These are phyloP conservation scores for Fagus crenata DNA, from an alignment of 306 rosid species.

Conservation along the genomic window DNA sequence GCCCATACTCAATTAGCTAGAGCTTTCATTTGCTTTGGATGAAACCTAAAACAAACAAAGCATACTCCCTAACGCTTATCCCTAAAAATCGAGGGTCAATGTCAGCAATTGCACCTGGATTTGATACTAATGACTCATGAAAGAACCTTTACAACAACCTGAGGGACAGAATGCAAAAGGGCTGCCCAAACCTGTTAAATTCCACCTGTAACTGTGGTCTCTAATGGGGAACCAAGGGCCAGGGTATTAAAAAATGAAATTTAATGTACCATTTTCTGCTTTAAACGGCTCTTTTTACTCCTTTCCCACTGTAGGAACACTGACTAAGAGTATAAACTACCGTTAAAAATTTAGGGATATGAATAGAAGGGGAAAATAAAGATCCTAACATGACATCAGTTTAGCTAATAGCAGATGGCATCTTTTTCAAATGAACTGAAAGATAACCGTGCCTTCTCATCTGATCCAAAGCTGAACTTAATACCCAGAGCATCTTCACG, in stretches of 20 bases:
- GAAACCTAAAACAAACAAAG: no score
- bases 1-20: no score
- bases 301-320: neutral
- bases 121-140: neutral
- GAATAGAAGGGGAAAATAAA: neutral
- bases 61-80: no score
- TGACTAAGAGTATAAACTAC: neutral
- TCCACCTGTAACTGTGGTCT: neutral
- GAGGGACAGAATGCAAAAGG: neutral
- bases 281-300: neutral
- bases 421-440: constrained; percentile 54
- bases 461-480: constrained; percentile 72
- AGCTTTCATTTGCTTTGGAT: no score
- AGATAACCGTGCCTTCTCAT: constrained; percentile 45
- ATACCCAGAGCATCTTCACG: constrained; percentile 42
- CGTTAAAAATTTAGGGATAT: neutral
- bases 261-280: neutral
- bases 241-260: neutral
- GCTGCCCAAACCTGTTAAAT: neutral
- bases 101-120: no score
- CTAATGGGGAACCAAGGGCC: neutral
- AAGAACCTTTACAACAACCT: neutral
- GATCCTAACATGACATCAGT: neutral
- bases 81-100: no score
- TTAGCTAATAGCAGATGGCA: constrained; percentile 52